These are phyloP conservation scores for Chytriomyces confervae DNA, from an alignment of 192 early-diverging fungal genomes.

Conservation along the genomic window DNA sequence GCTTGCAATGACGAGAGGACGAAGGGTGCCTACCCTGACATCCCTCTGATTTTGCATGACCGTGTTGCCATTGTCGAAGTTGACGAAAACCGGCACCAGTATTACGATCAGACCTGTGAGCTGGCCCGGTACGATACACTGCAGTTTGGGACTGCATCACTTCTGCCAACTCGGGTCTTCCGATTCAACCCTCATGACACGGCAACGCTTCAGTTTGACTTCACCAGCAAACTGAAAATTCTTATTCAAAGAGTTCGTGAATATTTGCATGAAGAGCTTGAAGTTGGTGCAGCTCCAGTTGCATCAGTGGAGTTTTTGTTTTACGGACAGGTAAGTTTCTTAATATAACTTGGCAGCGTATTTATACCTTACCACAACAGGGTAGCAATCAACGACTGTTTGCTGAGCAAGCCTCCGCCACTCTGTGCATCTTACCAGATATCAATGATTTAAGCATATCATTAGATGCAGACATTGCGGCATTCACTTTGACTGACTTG, in stretches of 20 bases:
- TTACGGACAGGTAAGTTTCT: no score
- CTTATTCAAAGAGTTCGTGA: no score
- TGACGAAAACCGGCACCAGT: not conserved
- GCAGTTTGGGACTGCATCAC: not conserved
- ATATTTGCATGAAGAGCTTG: no score
- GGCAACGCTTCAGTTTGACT: not conserved
- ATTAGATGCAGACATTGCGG: not conserved
- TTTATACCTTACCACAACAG: not conserved
- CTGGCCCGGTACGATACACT: slow-evolving; percentile 1
- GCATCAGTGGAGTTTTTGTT: no score
- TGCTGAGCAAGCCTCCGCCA: not conserved
- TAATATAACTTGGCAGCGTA: no score
- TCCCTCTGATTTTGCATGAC: no score
- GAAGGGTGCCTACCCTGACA: no score
- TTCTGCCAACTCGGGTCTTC: slow-evolving; percentile 1
- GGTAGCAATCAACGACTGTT: not conserved
- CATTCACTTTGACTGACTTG: not conserved
- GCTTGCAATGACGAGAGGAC: no score
- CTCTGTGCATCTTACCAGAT: not conserved
- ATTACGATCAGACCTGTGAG: not conserved
- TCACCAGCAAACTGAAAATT: not conserved
- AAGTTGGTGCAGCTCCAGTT: no score
- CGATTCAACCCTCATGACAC: slow-evolving; percentile 5
- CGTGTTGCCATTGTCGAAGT: slow-evolving; percentile 4
- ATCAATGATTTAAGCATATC: not conserved